Base-by-base conservation (phyloP, 2,329 filamentous ascomycete species). In the Fusarium sp. region DNA sequence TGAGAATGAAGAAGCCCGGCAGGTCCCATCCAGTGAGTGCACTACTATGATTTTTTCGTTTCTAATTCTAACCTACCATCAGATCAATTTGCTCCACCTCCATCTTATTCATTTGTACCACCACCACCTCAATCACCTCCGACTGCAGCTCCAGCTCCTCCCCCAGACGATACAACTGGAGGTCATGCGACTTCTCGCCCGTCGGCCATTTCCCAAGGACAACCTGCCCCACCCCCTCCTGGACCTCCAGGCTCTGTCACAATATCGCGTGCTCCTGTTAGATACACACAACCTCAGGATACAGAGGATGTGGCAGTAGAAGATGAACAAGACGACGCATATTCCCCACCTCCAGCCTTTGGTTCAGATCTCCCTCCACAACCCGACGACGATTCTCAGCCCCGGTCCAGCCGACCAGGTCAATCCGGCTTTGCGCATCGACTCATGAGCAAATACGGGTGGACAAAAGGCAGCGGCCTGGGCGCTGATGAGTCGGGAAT, bases 361-460 rank as follows among this genome's bases (percentile, higher is more conserved):
- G 79, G 86, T 69, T 75, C 86, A 69, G 75, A 81, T 20, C 55
- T 55, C 74, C 77, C 75, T 22, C 78, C 81, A 70, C 77, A 79
- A 8, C 37, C 50, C 22, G 45, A 43, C 35, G 74, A 76, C 14
- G 77, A 82, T 17, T 47, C 67, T 35, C 86, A 82, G 17, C 65
- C 60, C 47, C 87, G 87, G 37, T 90, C 90, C 41, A 87, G 83
- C 57, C 88, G 90, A 4, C 93, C 94, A 0, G 93, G 93, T 17
- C 92, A 97, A 78, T 87, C 89, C 68, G 92, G 90, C 51, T 97
- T 97, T 78, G 96, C 93, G 1, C 88, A 94, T 70, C 91, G 94
- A 33, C 87, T 98, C 56, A 93, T 99, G 89, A 87, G 89, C 64
- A 98, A 97, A 77, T 96, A 97, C 80, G 96, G 96, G 56, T 98